These are phyloP conservation scores for Claviceps africana DNA, from an alignment of 2,329 filamentous ascomycete species.

Conservation along the genomic window DNA sequence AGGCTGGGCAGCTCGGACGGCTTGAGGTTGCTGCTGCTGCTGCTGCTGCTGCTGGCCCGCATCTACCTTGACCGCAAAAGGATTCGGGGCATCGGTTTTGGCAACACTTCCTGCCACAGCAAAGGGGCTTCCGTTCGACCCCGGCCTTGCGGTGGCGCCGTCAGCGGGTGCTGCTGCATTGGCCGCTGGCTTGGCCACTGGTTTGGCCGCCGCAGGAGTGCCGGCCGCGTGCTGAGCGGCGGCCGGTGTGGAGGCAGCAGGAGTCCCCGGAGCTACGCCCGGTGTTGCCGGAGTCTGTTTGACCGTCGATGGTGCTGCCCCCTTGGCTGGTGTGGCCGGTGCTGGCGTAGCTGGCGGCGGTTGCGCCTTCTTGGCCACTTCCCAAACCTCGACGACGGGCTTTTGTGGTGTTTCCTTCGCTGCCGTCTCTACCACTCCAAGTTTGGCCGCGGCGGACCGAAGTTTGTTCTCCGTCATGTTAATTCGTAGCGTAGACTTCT, in stretches of 20 bases:
- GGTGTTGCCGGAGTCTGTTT: slow-evolving; percentile 10
- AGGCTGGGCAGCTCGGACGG: background rate
- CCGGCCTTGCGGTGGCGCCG: background rate
- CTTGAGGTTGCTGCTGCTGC: background rate
- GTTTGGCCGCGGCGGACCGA: slow-evolving; percentile 51
- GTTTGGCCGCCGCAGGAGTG: slow-evolving; percentile 8
- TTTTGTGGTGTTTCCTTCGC: slow-evolving; percentile 73
- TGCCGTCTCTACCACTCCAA: slow-evolving; percentile 66
- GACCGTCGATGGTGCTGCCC: slow-evolving; percentile 4
- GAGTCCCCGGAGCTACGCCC: background rate
- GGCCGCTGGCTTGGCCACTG: slow-evolving; percentile 7
- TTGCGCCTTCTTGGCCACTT: slow-evolving; percentile 48
- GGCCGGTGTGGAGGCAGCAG: slow-evolving; percentile 1
- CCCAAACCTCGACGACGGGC: slow-evolving; percentile 78
- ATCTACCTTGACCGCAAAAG: slow-evolving; percentile 3
- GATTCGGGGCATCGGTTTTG: slow-evolving; percentile 1
- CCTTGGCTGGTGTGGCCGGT: slow-evolving; percentile 7
- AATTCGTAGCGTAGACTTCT: slow-evolving; percentile 59
- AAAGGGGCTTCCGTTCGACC: slow-evolving; percentile 1
- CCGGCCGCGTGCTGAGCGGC: slow-evolving; percentile 1
- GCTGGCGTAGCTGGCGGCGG: slow-evolving; percentile 9
- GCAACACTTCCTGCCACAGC: background rate
- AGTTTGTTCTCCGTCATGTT: slow-evolving; percentile 66
- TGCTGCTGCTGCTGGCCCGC: slow-evolving; percentile 8
- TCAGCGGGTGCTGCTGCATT: background rate